Evolutionary conservation across 2,329 filamentous ascomycete genomes (phyloP).

Genomic region (Chaetothyriales sp.): DNA sequence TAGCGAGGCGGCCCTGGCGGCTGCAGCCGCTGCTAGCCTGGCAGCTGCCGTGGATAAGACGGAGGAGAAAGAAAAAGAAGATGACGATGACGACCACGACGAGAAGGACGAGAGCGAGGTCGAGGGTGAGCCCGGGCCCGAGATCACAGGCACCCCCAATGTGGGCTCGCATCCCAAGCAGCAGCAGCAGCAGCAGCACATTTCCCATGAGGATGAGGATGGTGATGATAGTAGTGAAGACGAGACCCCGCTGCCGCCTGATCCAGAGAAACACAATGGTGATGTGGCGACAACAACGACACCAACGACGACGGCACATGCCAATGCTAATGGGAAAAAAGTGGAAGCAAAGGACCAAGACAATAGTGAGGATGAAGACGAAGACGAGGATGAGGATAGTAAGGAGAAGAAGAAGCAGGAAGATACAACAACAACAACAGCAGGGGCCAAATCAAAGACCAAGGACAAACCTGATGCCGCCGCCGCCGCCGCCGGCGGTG

Average conservation of each 20-base stretch:
- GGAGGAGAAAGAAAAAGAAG: conserved; percentile 12
- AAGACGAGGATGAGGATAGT: too few relatives aligned
- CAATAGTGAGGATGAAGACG: conserved; percentile 18
- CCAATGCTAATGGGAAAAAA: conserved; percentile 8
- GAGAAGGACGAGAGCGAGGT: conserved; percentile 12
- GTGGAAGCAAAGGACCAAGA: conserved; percentile 9
- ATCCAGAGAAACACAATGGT: not conserved
- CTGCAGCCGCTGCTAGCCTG: conserved; percentile 6
- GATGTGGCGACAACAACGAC: too few relatives aligned
- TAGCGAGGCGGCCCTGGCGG: conserved; percentile 13
- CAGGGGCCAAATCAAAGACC: conserved; percentile 10
- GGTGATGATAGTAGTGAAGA: conserved; percentile 1
- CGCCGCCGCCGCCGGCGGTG: not conserved
- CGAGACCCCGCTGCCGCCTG: not conserved
- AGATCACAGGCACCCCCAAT: conserved; percentile 4
- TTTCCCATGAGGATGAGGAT: conserved; percentile 9
- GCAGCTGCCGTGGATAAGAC: not conserved
- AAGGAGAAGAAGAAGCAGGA: too few relatives aligned
- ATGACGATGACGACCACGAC: conserved; percentile 14
- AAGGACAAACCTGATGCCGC: conserved; percentile 2
- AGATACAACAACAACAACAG: conserved; percentile 7
- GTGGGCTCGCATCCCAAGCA: conserved; percentile 2
- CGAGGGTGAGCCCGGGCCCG: conserved; percentile 6
- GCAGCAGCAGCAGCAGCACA: too few relatives aligned
- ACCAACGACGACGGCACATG: conserved; percentile 18